Evolutionary conservation across 2,329 filamentous ascomycete species (phyloP), one percentile per base, ranked within the genome.

Genomic region (Catunica adiposa): DNA sequence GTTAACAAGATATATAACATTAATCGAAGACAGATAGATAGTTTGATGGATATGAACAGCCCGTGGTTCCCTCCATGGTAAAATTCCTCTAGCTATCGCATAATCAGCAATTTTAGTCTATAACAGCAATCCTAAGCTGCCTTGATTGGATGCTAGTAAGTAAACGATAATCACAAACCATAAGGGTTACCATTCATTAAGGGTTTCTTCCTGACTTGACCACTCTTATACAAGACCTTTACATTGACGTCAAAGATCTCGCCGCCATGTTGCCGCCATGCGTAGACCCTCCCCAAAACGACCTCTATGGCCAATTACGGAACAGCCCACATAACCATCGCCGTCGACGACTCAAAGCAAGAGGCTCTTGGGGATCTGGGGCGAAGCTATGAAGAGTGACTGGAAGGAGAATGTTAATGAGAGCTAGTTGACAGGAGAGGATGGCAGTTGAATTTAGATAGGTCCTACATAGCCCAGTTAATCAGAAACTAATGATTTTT

Each of bases 171-270:
- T n/a, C n/a, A n/a, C n/a, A n/a, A n/a, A 20, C 15, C 20, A 20
- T 25, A 23, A 48, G 38, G n/a, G 22, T 48, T 26, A 48, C 11
- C 22, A 25, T 7, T 23, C 17, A 48, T 15, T 25, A 23, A 48
- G 44, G 40, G 2, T 44, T 44, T 48, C 23, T 25, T 11, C 8
- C 7, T 26, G 20, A 9, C 20, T 3, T 3, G 8, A 48, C 11
- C 8, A 25, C 17, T 23, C n/a, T 48, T 25, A 17, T 25, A 8
- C 11, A 31, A 62, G 48, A 52, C 3, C 52, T 54, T 25, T 62
- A 59, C 23, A 51, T 65, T 3, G 57, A 64, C 23, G 61, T 62
- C 1, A 53, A 56, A 11, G 64, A 66, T 42, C 53, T 54, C 15
- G 63, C 62, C 5, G 42, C 60, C 11, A 55, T 67, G 8, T 61